Evolutionary conservation across 169 alveolate species (phyloP).

Genomic region (Eimeria praecox): DNA sequence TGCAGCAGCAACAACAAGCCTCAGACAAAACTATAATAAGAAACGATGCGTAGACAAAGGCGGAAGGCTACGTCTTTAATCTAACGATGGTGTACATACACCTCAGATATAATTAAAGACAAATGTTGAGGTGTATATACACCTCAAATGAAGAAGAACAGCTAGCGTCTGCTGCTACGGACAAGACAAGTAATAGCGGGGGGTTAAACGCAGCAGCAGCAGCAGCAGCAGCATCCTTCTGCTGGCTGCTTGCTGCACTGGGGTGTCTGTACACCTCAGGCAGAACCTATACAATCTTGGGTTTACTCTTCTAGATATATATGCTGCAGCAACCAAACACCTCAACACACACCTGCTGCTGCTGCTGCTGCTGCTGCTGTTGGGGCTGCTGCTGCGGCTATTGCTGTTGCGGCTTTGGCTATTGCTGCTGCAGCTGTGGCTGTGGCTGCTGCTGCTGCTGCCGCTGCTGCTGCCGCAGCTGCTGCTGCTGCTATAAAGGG

Average conservation of each 20-base stretch:
- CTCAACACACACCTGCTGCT: no score
- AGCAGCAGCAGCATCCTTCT: not conserved
- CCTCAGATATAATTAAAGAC: not conserved
- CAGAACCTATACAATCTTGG: not conserved
- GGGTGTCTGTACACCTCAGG: slow-evolving; percentile 8
- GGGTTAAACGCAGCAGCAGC: not conserved
- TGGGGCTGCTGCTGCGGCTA: no score
- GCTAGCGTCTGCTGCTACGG: not conserved
- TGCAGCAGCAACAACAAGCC: not conserved
- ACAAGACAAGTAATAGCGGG: not conserved
- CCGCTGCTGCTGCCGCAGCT: no score
- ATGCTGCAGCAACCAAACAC: no score
- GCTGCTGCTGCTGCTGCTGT: no score
- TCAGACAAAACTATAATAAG: not conserved
- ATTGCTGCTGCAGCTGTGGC: no score
- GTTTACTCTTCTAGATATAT: no score
- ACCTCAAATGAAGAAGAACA: not conserved
- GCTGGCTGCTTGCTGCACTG: not conserved
- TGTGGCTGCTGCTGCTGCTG: no score
- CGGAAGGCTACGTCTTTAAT: not conserved
- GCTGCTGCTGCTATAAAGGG: no score
- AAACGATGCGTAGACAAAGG: not conserved
- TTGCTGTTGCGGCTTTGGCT: no score
- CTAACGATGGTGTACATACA: not conserved
- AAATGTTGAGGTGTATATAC: not conserved